A percentile compares a stretch with the other conserved stretches of the same genome.
phyloP scores from a whole-genome alignment of 495 filamentous ascomycete genomes.

The Trichoderma reesei region DNA sequence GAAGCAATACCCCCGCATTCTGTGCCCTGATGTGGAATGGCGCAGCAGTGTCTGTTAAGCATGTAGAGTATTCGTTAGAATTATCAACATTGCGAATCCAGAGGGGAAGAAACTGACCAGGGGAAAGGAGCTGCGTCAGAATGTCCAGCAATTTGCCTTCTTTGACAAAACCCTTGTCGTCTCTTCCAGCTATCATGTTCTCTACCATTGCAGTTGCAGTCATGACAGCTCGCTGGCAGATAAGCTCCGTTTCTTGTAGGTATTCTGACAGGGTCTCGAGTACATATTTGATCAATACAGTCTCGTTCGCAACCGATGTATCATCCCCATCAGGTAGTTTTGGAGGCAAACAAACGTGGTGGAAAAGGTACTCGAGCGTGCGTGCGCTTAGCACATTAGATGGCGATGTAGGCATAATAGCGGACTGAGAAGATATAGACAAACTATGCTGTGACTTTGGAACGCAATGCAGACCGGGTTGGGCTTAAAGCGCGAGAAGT shows the following conservation, averaged over 20 bases:
- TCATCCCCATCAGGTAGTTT: conserved; percentile 44
- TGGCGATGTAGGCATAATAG: background rate
- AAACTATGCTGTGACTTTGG: too few relatives aligned
- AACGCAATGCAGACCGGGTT: too few relatives aligned
- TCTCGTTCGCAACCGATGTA: conserved; percentile 16
- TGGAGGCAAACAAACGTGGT: conserved; percentile 54
- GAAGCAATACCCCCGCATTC: conserved; percentile 50
- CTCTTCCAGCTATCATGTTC: background rate
- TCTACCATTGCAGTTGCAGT: background rate
- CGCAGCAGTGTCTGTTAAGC: conserved; percentile 16
- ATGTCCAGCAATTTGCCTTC: too few relatives aligned
- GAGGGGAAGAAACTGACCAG: too few relatives aligned
- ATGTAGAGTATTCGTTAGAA: too few relatives aligned
- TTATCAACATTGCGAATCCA: too few relatives aligned
- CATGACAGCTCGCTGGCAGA: background rate
- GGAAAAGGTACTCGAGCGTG: conserved; percentile 27
- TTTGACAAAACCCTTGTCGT: too few relatives aligned
- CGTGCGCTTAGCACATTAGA: background rate
- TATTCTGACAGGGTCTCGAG: conserved; percentile 22
- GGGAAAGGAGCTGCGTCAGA: too few relatives aligned
- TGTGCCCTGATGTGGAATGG: conserved; percentile 43
- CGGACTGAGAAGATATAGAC: too few relatives aligned
- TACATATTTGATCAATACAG: conserved; percentile 16
- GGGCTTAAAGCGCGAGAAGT: too few relatives aligned
- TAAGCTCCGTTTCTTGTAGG: background rate